Evolutionary conservation across 345 rosid genomes (phyloP), one percentile per base, ranked within the genome.

Genomic region (Eucalyptus sp.): DNA sequence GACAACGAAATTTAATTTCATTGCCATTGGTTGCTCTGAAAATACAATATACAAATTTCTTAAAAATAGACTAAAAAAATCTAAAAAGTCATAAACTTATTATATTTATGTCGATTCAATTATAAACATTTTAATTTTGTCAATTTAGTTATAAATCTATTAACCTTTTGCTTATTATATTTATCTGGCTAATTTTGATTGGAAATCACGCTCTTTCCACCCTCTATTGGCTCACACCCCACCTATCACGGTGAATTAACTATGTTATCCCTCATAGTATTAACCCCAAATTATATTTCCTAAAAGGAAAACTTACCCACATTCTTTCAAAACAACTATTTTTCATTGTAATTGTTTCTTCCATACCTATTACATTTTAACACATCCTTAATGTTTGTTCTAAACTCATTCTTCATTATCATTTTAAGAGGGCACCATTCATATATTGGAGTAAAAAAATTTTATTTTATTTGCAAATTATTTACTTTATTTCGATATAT

Each of bases 101-200:
- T 52, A 24, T 20, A 20, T 18, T 18, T 52, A 0, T 52, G 7
- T 20, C 2, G 1, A 52, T 7, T 52, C 10, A 52, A 20, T 52
- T 18, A 52, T 7, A 52, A 52, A 52, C 7, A 0, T 52, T 8
- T 52, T 52, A 18, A 8, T 18, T 18, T 0, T 20, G 0, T 7
- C 0, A 3, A 4, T 52, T 10, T 52, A 52, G 10, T 52, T 52
- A 4, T 52, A 52, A 8, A 52, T 52, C 5, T 52, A 18, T 52
- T 20, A 10, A 7, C 10, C 0, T 7, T 52, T 20, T 18, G 10
- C 4, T 52, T 52, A 52, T 52, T 52, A 52, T 18, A 52, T 52
- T 52, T 52, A 18, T 20, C 1, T 10, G 1, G 2, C 1, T 52
- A 52, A 7, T 52, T 52, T 20, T 52, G 24, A 20, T 0, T 0